Percentiles rank a stretch among this genome's conserved stretches.
Conservation (phyloP, 805 yeast species). For the Pichia exigua region DNA sequence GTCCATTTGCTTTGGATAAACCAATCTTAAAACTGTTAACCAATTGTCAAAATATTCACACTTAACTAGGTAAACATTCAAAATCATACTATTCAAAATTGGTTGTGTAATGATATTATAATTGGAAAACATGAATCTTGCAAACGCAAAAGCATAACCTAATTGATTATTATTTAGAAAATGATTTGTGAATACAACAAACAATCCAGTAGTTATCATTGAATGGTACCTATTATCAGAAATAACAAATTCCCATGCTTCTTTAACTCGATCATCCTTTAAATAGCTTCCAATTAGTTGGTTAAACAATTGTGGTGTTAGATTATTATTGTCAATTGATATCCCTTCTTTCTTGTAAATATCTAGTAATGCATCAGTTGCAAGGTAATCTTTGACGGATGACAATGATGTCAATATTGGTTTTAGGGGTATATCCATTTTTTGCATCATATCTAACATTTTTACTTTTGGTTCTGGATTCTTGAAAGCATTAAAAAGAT, state of each 20-base stretch:
- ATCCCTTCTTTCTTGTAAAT: constrained; percentile 13
- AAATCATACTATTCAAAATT: constrained; percentile 14
- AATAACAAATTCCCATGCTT: constrained; percentile 16
- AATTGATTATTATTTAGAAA: constrained; percentile 17
- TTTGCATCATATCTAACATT: constrained; percentile 20
- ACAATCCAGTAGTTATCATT: not conserved
- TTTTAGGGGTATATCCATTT: constrained; percentile 13
- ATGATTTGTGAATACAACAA: constrained; percentile 15
- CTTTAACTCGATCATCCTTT: constrained; percentile 8
- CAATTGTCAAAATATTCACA: constrained; percentile 23
- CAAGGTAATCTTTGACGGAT: constrained; percentile 10
- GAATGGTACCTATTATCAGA: not conserved
- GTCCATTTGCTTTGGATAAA: constrained; percentile 1
- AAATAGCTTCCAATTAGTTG: constrained; percentile 17
- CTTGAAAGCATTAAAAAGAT: constrained; percentile 16
- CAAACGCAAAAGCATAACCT: constrained; percentile 20
- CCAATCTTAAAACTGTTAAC: constrained; percentile 15
- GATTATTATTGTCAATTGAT: not conserved
- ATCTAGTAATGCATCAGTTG: constrained; percentile 14
- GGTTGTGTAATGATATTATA: constrained; percentile 10
- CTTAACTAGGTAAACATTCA: constrained; percentile 13
- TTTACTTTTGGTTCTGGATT: constrained; percentile 13
- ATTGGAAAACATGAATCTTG: constrained; percentile 14
- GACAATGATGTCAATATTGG: constrained; percentile 19
- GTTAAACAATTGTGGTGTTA: constrained; percentile 16